A percentile compares a stretch with the other conserved stretches of the same genome.
Evolutionary conservation across 441 rosid genomes (phyloP).

Genomic region (Populus hybrid): DNA sequence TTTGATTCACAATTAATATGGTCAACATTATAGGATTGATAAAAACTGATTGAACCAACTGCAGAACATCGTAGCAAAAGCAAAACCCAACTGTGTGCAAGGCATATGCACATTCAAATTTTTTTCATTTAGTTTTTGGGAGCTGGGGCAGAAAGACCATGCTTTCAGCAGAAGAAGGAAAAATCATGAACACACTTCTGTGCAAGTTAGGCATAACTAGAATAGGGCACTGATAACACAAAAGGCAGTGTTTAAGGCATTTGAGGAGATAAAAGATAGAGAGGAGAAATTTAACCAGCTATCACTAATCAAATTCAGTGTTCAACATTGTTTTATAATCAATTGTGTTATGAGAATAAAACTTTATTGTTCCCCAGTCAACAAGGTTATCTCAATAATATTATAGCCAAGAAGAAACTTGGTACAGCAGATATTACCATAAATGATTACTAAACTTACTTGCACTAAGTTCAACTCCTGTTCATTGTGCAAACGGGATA

Average conservation of each 20-base stretch:
- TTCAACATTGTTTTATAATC: neutral
- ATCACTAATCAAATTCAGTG: neutral
- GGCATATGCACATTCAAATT: neutral
- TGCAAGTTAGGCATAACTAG: neutral
- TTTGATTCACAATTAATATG: neutral
- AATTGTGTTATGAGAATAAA: neutral
- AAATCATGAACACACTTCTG: neutral
- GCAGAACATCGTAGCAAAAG: neutral
- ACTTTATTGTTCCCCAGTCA: neutral
- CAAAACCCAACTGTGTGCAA: constrained; percentile 10
- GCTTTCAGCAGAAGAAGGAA: neutral
- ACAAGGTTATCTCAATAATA: neutral
- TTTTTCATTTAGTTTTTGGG: neutral
- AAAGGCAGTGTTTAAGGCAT: neutral
- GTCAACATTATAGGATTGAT: neutral
- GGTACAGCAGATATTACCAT: neutral
- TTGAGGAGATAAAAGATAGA: neutral
- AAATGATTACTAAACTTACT: constrained; percentile 44
- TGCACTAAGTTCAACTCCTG: constrained; percentile 95
- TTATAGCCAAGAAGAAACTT: neutral
- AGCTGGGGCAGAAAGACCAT: neutral
- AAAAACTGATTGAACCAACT: neutral
- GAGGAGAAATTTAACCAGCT: neutral
- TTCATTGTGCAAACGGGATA: constrained; percentile 83
- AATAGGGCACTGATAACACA: neutral